Percentiles rank a stretch among this genome's conserved stretches.
Conservation (phyloP, 805 yeast genomes). For the Cyberlindnera saturnus region DNA sequence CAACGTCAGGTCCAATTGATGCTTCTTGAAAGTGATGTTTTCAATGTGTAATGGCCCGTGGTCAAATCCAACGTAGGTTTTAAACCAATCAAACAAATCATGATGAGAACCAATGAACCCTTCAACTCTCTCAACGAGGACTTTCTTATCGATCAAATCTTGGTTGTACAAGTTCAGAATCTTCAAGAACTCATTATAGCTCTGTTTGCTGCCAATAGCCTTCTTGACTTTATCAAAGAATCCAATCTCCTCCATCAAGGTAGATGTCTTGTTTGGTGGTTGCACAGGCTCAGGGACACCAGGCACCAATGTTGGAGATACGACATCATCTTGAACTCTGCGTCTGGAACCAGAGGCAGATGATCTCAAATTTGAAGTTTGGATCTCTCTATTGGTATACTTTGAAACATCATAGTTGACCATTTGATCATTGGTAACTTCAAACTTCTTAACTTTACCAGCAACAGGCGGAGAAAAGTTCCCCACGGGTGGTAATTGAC, state of each 20-base stretch:
- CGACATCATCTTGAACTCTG: slow-evolving; percentile 28
- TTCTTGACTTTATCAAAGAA: slow-evolving; percentile 92
- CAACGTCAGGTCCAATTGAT: slow-evolving; percentile 78
- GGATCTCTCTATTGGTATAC: slow-evolving; percentile 24
- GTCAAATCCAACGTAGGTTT: slow-evolving; percentile 81
- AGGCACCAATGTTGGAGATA: slow-evolving; percentile 67
- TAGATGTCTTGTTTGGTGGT: slow-evolving; percentile 48
- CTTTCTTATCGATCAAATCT: slow-evolving; percentile 78
- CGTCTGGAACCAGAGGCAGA: slow-evolving; percentile 19
- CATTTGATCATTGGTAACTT: slow-evolving; percentile 9
- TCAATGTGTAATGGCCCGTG: slow-evolving; percentile 84
- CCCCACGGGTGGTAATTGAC: slow-evolving; percentile 82
- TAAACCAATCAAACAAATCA: slow-evolving; percentile 87
- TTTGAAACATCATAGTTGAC: slow-evolving; percentile 14
- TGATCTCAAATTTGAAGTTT: slow-evolving; percentile 31
- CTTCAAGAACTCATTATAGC: slow-evolving; percentile 89
- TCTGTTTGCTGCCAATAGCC: slow-evolving; percentile 79
- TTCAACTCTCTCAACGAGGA: slow-evolving; percentile 78
- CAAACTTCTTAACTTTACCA: slow-evolving; percentile 20
- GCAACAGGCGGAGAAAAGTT: slow-evolving; percentile 68
- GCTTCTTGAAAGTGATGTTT: slow-evolving; percentile 81
- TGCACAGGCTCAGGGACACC: slow-evolving; percentile 80
- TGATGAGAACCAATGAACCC: slow-evolving; percentile 76
- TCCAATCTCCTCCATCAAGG: slow-evolving; percentile 74
- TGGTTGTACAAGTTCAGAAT: slow-evolving; percentile 82